Evolutionary conservation across 495 filamentous ascomycete genomes (phyloP), one percentile per base, ranked within the genome.

Genomic region (Penicillium lagena): DNA sequence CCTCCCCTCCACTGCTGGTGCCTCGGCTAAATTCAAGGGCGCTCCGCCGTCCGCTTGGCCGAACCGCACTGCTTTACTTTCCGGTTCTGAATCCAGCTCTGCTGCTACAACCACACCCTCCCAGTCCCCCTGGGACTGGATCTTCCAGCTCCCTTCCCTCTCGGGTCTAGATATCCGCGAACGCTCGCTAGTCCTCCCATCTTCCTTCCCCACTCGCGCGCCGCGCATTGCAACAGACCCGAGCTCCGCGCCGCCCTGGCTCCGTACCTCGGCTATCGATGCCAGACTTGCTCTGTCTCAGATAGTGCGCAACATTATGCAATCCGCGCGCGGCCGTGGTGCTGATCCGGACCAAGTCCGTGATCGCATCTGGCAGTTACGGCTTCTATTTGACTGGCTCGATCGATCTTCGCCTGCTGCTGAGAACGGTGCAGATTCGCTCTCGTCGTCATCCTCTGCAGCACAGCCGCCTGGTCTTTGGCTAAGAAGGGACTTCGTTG

Each of bases 381-480:
- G 77, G 44, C 52, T 91, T 9, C 59, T 98, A 37, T 93, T 96
- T 63, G 83, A 83, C 49, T 96, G 89, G 87, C 76, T 81, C 2
- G 87, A 89, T 55, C 57, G 59, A 34, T 54, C 56, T 31, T 54
- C 52, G 40, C 52, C 54, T 43, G 65, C 53, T 44, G 63, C 51
- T 37, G 67, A 50, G 50, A 60, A 38, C 47, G 61, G 52, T 59
- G 66, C 52, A 47, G 60, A 54, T 39, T 46, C 73, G 36, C 51
- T 53, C 13, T 55, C 57, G n/a, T 62, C 48, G 22, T 3, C 22
- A 22, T 22, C 22, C 2, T 22, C 22, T 6, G 2, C 22, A 6
- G 34, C 43, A 0, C 42, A 43, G 7, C 45, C 37, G 2, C 54
- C 56, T 31, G 66, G 68, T 7, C 48, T 69, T 4, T 72, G 71